Base-by-base conservation (phyloP, 768 basidiomycete species). In the Boletellus ananas region DNA sequence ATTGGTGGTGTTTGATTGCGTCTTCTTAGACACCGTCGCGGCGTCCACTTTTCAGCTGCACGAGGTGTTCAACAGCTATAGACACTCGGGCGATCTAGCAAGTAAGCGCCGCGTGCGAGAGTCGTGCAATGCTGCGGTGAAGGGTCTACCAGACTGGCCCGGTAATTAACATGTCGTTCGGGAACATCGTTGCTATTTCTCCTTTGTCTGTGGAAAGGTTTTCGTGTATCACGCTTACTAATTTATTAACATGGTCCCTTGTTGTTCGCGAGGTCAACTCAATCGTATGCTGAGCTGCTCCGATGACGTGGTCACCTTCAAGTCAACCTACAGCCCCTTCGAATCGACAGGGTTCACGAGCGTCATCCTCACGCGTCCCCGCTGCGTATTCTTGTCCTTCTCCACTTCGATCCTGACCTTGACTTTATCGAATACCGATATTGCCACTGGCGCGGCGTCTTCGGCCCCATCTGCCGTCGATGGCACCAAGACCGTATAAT, bases 301-400 rank as follows among this genome's bases (percentile, higher is more conserved):
- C 39, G 4, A 18, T 37, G 18, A 33, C 18, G 14, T 5, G 3
- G 23, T 7, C 29, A 8, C 29, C 23, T 6, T 29, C 40, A 12
- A 8, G 31, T 42, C 8, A 16, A 12, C 8, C 52, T 72, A 79
- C 68, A 80, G 48, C 10, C 58, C 59, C 13, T 56, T 62, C 6
- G 79, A 77, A 69, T 89, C 80, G 18, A 89, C 71, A 6, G 87
- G 89, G 44, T 78, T 70, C 11, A 83, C 73, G 25, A 93, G 74
- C 6, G 77, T 80, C 90, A 91, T 91, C 70, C 85, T 90, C 7
- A 95, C 92, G 55, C 84, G 84, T 10, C 90, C 92, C 52, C 93
- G 74, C 62, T 94, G 91, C 16, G 94, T 96, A 56, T 94, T 94
- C 62, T 79, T 87, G 62, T 96, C 95, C 75, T 93, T 96, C 68